phyloP scores from a whole-genome alignment of 1,284 basidiomycete genomes.

The Ganoderma sp. region DNA sequence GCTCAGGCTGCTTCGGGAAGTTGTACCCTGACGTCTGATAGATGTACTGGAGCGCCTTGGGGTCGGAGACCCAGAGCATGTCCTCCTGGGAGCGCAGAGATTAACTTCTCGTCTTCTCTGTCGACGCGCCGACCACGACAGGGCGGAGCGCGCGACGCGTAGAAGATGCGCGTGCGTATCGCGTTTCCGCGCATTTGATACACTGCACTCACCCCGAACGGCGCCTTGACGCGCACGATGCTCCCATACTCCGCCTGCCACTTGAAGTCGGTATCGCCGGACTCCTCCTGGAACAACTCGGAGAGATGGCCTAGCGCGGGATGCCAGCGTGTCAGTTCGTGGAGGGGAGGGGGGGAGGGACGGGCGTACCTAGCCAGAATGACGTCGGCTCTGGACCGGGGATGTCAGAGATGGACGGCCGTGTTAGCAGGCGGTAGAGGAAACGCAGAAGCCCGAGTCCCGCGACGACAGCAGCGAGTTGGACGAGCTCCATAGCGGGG shows the following conservation, averaged over 20 bases:
- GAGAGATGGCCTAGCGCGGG: constrained; percentile 51
- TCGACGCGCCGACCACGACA: background rate
- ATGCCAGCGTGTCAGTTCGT: constrained; percentile 7
- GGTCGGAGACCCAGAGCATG: constrained; percentile 44
- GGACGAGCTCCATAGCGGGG: constrained; percentile 24
- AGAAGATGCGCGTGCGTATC: background rate
- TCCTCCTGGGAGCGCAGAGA: constrained; percentile 35
- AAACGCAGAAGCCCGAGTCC: constrained; percentile 27
- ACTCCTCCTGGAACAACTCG: constrained; percentile 57
- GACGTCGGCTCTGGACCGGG: constrained; percentile 39
- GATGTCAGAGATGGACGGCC: constrained; percentile 33
- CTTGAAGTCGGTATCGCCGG: constrained; percentile 56
- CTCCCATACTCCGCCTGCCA: constrained; percentile 55
- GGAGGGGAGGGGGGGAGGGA: background rate
- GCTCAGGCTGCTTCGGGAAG: constrained; percentile 46
- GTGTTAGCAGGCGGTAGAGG: constrained; percentile 29
- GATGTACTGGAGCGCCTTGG: constrained; percentile 51
- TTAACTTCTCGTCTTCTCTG: background rate
- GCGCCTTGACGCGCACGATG: constrained; percentile 55
- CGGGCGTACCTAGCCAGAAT: constrained; percentile 36
- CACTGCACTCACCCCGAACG: constrained; percentile 51
- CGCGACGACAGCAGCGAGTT: constrained; percentile 23
- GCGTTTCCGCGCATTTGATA: too few relatives aligned
- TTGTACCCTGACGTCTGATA: constrained; percentile 47
- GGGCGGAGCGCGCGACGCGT: background rate